phyloP scores from a whole-genome alignment of 805 yeast genomes.

The Candida manassasensis region DNA sequence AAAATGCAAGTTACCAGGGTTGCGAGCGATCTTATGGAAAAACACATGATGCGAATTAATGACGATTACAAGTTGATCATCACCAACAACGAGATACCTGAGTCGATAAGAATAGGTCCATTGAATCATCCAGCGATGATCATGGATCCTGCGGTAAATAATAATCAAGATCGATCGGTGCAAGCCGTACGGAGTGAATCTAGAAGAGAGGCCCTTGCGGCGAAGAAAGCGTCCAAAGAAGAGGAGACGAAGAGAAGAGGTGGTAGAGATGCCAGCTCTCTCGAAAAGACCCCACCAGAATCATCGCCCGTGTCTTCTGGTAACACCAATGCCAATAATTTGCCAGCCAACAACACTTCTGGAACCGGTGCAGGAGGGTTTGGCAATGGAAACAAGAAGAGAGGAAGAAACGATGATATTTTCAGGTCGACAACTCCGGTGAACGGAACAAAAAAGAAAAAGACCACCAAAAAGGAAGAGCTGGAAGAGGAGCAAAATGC shows the following conservation, averaged over 20 bases:
- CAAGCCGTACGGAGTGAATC: slow-evolving; percentile 79
- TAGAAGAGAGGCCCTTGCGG: slow-evolving; percentile 90
- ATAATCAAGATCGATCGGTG: slow-evolving; percentile 46
- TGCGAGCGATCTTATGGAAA: slow-evolving; percentile 72
- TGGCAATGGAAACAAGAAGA: slow-evolving; percentile 11
- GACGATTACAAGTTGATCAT: slow-evolving; percentile 74
- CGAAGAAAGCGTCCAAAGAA: slow-evolving; percentile 60
- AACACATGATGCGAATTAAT: slow-evolving; percentile 69
- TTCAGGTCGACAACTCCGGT: slow-evolving; percentile 15
- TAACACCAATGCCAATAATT: slow-evolving; percentile 2
- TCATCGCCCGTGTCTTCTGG: slow-evolving; percentile 4
- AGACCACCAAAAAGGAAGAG: slow-evolving; percentile 18
- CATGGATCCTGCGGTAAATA: slow-evolving; percentile 46
- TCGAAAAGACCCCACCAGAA: slow-evolving; percentile 8
- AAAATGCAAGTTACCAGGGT: slow-evolving; percentile 96
- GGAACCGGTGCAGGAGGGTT: slow-evolving; percentile 8
- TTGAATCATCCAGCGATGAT: slow-evolving; percentile 89
- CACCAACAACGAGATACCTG: slow-evolving; percentile 76
- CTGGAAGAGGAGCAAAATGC: slow-evolving; percentile 8
- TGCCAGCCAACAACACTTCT: neutral
- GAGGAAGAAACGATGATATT: slow-evolving; percentile 12
- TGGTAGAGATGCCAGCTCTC: slow-evolving; percentile 10
- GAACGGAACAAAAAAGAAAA: slow-evolving; percentile 11
- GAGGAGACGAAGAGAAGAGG: slow-evolving; percentile 19
- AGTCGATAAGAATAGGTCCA: slow-evolving; percentile 69